Percentiles rank a stretch among this genome's conserved stretches.
phyloP scores from a whole-genome alignment of 2,329 filamentous ascomycete species.

The Stachybotrys chartarum region DNA sequence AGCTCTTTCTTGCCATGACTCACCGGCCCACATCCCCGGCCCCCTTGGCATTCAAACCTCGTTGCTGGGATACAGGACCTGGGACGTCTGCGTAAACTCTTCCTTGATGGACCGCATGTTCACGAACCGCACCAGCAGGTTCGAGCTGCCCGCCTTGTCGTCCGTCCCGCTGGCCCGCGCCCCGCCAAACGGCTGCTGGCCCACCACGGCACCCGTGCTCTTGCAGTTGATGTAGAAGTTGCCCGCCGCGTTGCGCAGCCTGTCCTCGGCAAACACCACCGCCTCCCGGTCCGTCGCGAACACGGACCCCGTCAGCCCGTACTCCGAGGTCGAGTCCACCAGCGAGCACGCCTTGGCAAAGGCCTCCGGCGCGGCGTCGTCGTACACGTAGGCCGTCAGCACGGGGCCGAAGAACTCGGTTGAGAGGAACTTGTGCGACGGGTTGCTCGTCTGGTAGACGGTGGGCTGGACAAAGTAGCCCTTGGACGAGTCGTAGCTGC shows the following conservation, averaged over 20 bases:
- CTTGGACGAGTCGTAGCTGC: constrained; percentile 67
- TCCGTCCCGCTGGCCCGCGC: constrained; percentile 63
- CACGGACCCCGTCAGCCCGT: constrained; percentile 69
- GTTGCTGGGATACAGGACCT: constrained; percentile 66
- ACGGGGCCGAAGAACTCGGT: constrained; percentile 81
- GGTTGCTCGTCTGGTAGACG: constrained; percentile 68
- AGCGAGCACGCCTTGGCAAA: constrained; percentile 54
- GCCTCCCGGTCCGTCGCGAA: constrained; percentile 64
- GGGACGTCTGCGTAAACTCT: constrained; percentile 59
- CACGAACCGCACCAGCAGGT: constrained; percentile 58
- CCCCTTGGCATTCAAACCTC: constrained; percentile 29
- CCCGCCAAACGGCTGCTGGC: constrained; percentile 67
- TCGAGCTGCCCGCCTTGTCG: constrained; percentile 63
- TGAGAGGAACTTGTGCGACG: constrained; percentile 65
- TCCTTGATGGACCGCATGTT: constrained; percentile 66
- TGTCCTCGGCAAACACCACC: constrained; percentile 62
- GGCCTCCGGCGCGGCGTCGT: constrained; percentile 52
- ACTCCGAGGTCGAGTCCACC: constrained; percentile 67
- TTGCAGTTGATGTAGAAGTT: constrained; percentile 89
- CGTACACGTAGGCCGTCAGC: constrained; percentile 68
- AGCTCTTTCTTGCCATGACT: neutral
- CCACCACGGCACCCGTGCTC: constrained; percentile 66
- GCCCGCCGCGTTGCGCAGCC: constrained; percentile 64
- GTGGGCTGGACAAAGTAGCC: constrained; percentile 83
- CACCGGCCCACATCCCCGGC: neutral